Evolutionary conservation across 176 grass and related monocot species (phyloP).

Genomic region (Neostapfia colusana): DNA sequence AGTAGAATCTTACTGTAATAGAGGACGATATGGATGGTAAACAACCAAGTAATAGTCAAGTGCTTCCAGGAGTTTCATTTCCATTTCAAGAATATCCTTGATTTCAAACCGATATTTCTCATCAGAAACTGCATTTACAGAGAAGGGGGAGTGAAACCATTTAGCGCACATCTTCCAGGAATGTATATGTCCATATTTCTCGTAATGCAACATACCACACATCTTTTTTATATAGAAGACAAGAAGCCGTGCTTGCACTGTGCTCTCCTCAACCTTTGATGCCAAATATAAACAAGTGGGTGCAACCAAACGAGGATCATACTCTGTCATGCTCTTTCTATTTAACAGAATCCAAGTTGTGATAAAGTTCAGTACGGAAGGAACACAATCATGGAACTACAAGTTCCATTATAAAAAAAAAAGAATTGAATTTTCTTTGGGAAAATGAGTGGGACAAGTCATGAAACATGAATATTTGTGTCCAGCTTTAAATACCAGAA

Average conservation of each 20-base stretch:
- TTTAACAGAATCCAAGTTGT: constrained; percentile 19
- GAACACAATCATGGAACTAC: not conserved
- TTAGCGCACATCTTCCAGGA: constrained; percentile 24
- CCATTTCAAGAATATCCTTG: constrained; percentile 99
- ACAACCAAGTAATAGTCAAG: constrained; percentile 97
- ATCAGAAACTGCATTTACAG: constrained; percentile 51
- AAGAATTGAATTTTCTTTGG: not conserved
- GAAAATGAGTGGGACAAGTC: not conserved
- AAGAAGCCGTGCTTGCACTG: constrained; percentile 94
- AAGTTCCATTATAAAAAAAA: not conserved
- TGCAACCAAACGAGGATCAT: constrained; percentile 88
- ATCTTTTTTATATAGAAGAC: constrained; percentile 99
- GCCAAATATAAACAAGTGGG: constrained; percentile 98
- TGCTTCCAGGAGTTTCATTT: constrained; percentile 98
- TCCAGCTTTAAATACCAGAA: constrained; percentile 6
- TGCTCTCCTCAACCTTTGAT: constrained; percentile 96
- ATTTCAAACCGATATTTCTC: constrained; percentile 97
- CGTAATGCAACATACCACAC: constrained; percentile 50
- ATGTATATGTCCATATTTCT: constrained; percentile 4
- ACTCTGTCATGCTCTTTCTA: constrained; percentile 91
- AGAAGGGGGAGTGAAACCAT: not conserved
- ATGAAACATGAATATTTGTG: not conserved
- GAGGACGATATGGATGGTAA: constrained; percentile 92
- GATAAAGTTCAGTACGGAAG: constrained; percentile 4
- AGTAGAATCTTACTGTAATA: constrained; percentile 77